phyloP scores from a whole-genome alignment of 2,329 filamentous ascomycete species.

The Phoma sp. region DNA sequence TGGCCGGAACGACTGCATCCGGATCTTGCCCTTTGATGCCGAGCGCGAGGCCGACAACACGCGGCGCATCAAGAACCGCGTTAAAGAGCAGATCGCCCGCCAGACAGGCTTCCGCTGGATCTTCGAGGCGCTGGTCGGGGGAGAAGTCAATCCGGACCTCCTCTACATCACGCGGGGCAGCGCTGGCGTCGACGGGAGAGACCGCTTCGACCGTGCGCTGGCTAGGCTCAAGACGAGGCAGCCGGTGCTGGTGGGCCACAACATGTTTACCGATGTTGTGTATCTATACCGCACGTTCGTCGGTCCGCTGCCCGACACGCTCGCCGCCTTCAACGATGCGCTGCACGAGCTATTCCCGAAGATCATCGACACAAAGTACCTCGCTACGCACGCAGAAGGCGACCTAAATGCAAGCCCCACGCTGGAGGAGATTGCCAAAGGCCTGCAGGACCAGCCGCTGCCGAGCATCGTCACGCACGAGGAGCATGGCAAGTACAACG shows the following conservation, averaged over 20 bases:
- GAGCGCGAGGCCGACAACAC: constrained; percentile 53
- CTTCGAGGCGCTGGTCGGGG: constrained; percentile 53
- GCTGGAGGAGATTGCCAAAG: constrained; percentile 57
- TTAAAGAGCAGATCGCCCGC: constrained; percentile 49
- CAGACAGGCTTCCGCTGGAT: constrained; percentile 60
- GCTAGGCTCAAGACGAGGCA: constrained; percentile 53
- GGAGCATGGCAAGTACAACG: constrained; percentile 51
- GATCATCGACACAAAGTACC: constrained; percentile 68
- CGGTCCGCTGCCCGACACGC: constrained; percentile 59
- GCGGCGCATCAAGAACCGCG: constrained; percentile 44
- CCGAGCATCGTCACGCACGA: constrained; percentile 50
- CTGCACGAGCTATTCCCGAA: constrained; percentile 63
- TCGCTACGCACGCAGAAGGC: constrained; percentile 64
- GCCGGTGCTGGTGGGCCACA: constrained; percentile 67
- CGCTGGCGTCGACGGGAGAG: constrained; percentile 41
- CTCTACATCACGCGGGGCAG: constrained; percentile 44
- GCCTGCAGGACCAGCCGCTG: constrained; percentile 48
- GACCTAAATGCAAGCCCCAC: constrained; percentile 58
- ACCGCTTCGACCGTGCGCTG: constrained; percentile 50
- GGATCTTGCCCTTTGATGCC: constrained; percentile 51
- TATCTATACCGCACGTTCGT: constrained; percentile 70
- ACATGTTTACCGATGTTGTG: constrained; percentile 68
- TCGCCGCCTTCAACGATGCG: constrained; percentile 59
- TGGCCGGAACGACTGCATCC: constrained; percentile 51
- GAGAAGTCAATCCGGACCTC: constrained; percentile 47